These are phyloP conservation scores for Hygrophoropsis aurantiaca DNA, from an alignment of 768 basidiomycete genomes.

Conservation along the genomic window DNA sequence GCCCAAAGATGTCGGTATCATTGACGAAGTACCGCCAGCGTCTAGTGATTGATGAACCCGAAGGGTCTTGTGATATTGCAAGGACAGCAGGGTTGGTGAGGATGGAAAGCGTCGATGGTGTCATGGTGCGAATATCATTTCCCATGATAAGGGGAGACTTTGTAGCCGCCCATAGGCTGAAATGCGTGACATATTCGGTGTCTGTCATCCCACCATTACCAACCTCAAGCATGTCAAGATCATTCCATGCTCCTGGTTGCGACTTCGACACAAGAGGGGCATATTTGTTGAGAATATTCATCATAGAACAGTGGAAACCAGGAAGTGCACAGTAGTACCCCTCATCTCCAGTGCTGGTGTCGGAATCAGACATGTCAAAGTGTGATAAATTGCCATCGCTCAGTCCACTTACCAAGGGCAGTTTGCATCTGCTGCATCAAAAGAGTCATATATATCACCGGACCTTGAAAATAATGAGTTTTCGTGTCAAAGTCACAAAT, in stretches of 20 bases:
- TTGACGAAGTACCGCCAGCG: slow-evolving; percentile 3
- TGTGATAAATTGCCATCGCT: not conserved
- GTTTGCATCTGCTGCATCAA: not conserved
- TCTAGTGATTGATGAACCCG: not conserved
- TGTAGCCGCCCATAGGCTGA: slow-evolving; percentile 55
- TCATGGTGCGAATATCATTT: slow-evolving; percentile 23
- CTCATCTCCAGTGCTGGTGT: not conserved
- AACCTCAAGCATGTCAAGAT: slow-evolving; percentile 61
- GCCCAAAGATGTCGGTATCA: not conserved
- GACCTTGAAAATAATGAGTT: no score
- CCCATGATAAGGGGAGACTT: slow-evolving; percentile 55
- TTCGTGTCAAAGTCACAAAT: no score
- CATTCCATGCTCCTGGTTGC: slow-evolving; percentile 53
- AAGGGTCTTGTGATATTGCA: slow-evolving; percentile 52
- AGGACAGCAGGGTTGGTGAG: slow-evolving; percentile 52
- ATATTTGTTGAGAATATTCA: slow-evolving; percentile 5
- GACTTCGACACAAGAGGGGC: slow-evolving; percentile 17
- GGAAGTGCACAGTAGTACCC: not conserved
- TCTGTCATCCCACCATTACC: slow-evolving; percentile 52
- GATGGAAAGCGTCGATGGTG: slow-evolving; percentile 32
- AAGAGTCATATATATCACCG: no score
- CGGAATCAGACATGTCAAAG: not conserved
- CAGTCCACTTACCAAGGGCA: not conserved
- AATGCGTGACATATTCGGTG: slow-evolving; percentile 54
- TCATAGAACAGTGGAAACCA: slow-evolving; percentile 3